Conservation (phyloP, 2,329 filamentous ascomycete genomes). For the Chalaropsis ovoidea region DNA sequence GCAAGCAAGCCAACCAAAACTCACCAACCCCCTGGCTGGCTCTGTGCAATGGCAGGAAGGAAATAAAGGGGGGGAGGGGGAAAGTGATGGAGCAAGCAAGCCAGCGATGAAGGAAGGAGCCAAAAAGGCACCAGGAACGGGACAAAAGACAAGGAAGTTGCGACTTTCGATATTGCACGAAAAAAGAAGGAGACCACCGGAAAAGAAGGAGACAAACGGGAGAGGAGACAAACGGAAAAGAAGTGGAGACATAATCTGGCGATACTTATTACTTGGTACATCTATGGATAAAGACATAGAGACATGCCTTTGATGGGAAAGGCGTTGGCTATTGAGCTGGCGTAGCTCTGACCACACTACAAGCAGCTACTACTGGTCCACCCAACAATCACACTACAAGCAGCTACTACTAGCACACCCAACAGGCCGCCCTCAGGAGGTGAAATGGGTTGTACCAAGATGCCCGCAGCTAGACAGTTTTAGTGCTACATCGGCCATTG, state of each 20-base stretch:
- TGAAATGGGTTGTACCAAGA: neutral
- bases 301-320: too few species aligned
- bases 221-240: neutral
- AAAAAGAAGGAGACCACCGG: neutral
- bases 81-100: slow-evolving; percentile 15
- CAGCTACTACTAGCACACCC: neutral
- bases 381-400: neutral
- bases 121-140: slow-evolving; percentile 21
- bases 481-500: neutral
- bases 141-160: slow-evolving; percentile 24
- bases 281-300: too few species aligned
- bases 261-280: too few species aligned
- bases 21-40: neutral
- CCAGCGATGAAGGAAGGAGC: slow-evolving; percentile 21
- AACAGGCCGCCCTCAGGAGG: neutral
- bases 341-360: too few species aligned
- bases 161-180: slow-evolving; percentile 3
- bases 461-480: neutral
- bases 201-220: neutral
- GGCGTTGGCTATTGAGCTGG: too few species aligned
- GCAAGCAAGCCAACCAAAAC: neutral
- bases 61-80: slow-evolving; percentile 25
- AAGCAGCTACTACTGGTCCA: neutral
- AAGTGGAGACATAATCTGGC: too few species aligned
- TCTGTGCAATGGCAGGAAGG: slow-evolving; percentile 14